Base-by-base conservation (phyloP, 164 flowering plant genomes). In the Chimonanthus salicifolius region DNA sequence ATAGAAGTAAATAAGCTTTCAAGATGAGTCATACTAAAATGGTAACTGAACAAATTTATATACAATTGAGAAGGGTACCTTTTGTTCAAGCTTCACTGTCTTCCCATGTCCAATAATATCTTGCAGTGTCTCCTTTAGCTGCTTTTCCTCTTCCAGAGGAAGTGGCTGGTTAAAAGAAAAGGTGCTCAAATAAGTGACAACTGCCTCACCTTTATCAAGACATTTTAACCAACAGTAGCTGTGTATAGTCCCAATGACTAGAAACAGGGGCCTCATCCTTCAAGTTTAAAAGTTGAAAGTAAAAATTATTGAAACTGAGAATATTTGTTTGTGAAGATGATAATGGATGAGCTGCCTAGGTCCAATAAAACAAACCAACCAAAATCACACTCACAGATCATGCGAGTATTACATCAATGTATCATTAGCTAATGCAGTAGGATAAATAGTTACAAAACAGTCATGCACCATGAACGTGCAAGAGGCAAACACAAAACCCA, bases 71-170 rank as follows among this genome's bases (percentile, higher is more conserved):
- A 21, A 10, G 58, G 51, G 13, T 79, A 89, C 97, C 92, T 92
- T 92, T 82, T 89, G 94, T 70, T 91, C 92, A 50, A 91, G 73
- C 69, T 51, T 77, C 45, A 87, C 89, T 60, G 67, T 86, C 85
- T 85, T 89, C 72, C 94, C 97, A 4, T 82, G 75, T 72, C 97
- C 97, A 78, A 91, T 82, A 46, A 89, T 73, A 0, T 85, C 87
- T 78, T 87, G 91, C 73, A 91, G 75, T 54, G 92, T 87, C 71
- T 90, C 92, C 80, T 81, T 87, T 79, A 91, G 80, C 54, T 90
- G 88, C 74, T 85, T 90, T 87, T 92, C 96, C 85, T 92, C 94
- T 63, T 80, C 78, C 20, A 88, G 70, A 8, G 97, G 96, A 51
- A 92, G 87, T 49, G 96, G 87, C 97, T 90, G 86, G 64, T 9